Evolutionary conservation across 148 eudicot genomes (phyloP).

Genomic region (Fallopia convolvulus): DNA sequence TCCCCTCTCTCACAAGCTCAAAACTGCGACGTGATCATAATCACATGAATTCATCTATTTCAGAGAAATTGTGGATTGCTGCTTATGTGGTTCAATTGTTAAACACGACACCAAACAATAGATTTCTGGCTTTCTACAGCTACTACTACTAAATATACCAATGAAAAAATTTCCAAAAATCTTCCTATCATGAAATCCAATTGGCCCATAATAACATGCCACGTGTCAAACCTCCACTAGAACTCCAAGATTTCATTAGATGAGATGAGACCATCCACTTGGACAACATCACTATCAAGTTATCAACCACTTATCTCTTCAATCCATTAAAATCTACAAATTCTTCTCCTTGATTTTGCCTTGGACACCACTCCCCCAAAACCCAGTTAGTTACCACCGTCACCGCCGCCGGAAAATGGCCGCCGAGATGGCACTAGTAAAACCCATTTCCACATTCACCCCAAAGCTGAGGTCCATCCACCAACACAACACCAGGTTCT

Average conservation of each 20-base stretch:
- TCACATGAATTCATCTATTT: no score
- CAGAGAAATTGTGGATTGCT: not conserved
- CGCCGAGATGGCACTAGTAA: constrained; percentile 64
- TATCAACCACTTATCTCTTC: constrained; percentile 19
- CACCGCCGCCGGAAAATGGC: constrained; percentile 30
- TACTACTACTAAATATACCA: not conserved
- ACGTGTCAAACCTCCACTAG: constrained; percentile 45
- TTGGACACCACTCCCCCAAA: constrained; percentile 8
- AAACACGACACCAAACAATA: not conserved
- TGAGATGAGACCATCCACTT: constrained; percentile 30
- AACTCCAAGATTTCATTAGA: constrained; percentile 57
- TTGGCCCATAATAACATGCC: constrained; percentile 26
- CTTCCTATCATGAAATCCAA: constrained; percentile 32
- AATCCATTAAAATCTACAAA: constrained; percentile 12
- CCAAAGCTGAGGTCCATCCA: constrained; percentile 21
- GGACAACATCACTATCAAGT: constrained; percentile 14
- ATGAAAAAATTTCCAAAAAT: not conserved
- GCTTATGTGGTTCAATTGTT: not conserved
- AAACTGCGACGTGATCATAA: not conserved
- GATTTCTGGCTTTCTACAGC: not conserved
- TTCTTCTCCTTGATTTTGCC: constrained; percentile 3
- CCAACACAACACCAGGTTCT: constrained; percentile 21
- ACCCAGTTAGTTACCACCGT: not conserved
- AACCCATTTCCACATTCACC: constrained; percentile 55
- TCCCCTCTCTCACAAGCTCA: not conserved